Percentiles rank a stretch among this genome's conserved stretches.
These are phyloP conservation scores for Ophiocytium majus DNA, from an alignment of 352 stramenopile genomes.

Conservation along the genomic window DNA sequence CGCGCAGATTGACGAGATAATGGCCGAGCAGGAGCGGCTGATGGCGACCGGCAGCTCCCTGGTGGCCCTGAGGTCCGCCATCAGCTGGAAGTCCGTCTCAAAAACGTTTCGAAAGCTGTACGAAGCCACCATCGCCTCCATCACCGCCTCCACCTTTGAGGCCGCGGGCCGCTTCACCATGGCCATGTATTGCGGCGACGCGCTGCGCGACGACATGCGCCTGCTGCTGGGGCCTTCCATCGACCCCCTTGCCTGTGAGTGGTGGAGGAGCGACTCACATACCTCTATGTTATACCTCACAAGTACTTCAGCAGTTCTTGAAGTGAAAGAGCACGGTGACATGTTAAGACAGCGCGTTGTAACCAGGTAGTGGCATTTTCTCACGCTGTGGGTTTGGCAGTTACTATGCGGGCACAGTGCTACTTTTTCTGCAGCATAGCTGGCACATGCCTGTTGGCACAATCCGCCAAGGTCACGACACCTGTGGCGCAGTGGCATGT, in stretches of 20 bases:
- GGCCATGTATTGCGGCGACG: slow-evolving; percentile 17
- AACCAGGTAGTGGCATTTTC: neutral
- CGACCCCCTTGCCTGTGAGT: neutral
- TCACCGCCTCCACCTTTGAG: slow-evolving; percentile 7
- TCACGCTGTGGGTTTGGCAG: neutral
- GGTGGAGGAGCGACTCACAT: no score
- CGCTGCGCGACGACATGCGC: slow-evolving; percentile 7
- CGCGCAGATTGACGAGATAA: neutral
- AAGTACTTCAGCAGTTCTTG: neutral
- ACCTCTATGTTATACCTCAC: neutral
- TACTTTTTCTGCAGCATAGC: no score
- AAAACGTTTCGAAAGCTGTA: neutral
- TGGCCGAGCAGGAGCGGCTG: neutral
- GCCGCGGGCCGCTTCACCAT: neutral
- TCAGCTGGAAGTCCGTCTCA: neutral
- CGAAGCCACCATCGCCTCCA: neutral
- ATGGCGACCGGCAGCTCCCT: neutral
- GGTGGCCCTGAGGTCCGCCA: neutral
- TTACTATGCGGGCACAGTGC: neutral
- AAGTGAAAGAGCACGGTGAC: neutral
- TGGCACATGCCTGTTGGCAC: no score
- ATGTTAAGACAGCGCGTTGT: neutral
- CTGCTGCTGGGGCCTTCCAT: slow-evolving; percentile 1
- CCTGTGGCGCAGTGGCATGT: no score
- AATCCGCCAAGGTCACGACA: no score